Evolutionary conservation across 1,139 yeast genomes (phyloP).

Genomic region (Barnettozyma hawaiiensis): DNA sequence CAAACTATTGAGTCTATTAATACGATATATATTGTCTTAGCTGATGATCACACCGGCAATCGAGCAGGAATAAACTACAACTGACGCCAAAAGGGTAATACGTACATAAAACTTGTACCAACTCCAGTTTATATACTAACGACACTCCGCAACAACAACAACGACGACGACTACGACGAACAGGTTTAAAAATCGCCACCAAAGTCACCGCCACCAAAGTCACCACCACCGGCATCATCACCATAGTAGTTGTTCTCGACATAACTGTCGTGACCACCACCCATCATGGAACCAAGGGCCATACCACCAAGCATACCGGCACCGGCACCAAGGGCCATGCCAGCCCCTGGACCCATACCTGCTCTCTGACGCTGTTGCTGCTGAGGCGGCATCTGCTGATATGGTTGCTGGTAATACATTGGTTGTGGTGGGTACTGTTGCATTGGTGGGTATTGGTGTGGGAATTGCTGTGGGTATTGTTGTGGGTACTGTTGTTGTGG

Average conservation of each 20-base stretch:
- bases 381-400: slow-evolving; percentile 19
- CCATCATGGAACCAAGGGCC: slow-evolving; percentile 31
- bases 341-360: slow-evolving; percentile 28
- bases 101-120: no score
- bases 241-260: slow-evolving; percentile 19
- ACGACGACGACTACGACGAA: no score
- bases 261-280: slow-evolving; percentile 17
- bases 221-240: slow-evolving; percentile 21
- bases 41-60: no score
- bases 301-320: slow-evolving; percentile 78
- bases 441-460: slow-evolving; percentile 1
- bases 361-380: slow-evolving; percentile 23
- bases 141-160: no score
- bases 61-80: no score
- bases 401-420: slow-evolving; percentile 12
- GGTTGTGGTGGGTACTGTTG: slow-evolving; percentile 13
- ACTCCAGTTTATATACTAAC: no score
- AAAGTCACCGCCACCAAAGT: slow-evolving; percentile 25
- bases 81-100: no score
- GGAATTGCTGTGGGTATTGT: neutral
- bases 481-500: slow-evolving; percentile 10
- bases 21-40: no score
- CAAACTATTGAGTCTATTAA: no score
- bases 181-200: slow-evolving; percentile 26
- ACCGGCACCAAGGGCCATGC: slow-evolving; percentile 59